Conservation (phyloP, 2,329 filamentous ascomycete genomes). For the Triangularia verruculosa region DNA sequence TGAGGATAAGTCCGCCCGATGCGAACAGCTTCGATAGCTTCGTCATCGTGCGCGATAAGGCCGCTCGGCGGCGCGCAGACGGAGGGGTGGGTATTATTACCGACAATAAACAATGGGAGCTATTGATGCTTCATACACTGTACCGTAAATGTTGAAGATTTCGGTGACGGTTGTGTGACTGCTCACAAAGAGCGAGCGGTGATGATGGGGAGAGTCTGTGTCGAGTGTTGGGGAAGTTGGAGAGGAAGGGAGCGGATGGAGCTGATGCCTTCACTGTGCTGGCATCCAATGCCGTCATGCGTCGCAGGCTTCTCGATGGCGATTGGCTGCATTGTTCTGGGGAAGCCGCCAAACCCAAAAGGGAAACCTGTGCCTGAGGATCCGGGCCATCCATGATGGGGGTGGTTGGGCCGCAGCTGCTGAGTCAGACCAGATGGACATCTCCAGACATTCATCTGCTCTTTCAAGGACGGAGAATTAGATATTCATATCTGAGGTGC, state of each 20-base stretch:
- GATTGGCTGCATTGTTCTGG: slow-evolving; percentile 1
- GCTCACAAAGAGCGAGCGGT: background rate
- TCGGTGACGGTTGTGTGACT: background rate
- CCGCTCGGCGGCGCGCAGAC: slow-evolving; percentile 25
- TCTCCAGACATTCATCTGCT: background rate
- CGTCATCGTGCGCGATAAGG: slow-evolving; percentile 34
- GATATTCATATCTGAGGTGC: too few species aligned
- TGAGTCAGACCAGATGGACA: background rate
- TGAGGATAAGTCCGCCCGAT: slow-evolving; percentile 36
- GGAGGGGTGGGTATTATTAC: background rate
- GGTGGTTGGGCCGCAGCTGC: slow-evolving; percentile 3
- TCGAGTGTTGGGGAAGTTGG: background rate
- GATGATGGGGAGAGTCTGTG: background rate
- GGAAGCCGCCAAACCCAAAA: background rate
- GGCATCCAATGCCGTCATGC: slow-evolving; percentile 7
- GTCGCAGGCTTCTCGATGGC: background rate
- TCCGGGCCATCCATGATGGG: slow-evolving; percentile 1
- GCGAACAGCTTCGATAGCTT: slow-evolving; percentile 36
- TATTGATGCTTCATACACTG: background rate
- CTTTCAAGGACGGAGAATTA: too few species aligned
- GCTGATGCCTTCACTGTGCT: background rate
- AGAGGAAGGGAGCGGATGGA: background rate
- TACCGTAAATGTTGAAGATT: background rate
- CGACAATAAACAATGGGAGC: background rate
- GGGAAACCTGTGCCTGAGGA: slow-evolving; percentile 1